A percentile compares a stretch with the other conserved stretches of the same genome.
These are phyloP conservation scores for Fusarium hainanense DNA, from an alignment of 2,329 filamentous ascomycete species.

Conservation along the genomic window DNA sequence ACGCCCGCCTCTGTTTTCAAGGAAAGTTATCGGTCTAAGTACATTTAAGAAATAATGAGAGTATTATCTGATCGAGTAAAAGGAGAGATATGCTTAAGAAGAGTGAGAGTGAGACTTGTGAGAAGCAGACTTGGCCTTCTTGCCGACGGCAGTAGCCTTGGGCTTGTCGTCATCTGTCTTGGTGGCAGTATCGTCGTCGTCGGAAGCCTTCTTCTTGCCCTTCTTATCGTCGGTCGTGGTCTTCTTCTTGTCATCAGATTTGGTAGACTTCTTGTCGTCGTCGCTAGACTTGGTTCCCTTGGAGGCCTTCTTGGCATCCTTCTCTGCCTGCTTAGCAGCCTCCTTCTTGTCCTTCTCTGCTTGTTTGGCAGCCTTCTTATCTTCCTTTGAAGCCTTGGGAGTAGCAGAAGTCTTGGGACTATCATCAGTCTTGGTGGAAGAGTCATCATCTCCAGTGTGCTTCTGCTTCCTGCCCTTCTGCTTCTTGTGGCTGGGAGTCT, in stretches of 20 bases:
- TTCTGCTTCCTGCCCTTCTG: conserved; percentile 6
- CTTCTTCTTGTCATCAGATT: no score
- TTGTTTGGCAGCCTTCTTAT: background rate
- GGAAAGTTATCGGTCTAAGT: background rate
- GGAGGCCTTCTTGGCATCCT: background rate
- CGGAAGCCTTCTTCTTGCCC: background rate
- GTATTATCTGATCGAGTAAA: background rate
- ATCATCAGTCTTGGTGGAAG: background rate
- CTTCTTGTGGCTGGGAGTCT: conserved; percentile 5
- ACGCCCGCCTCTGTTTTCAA: background rate
- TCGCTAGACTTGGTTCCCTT: background rate
- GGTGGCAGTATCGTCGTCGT: background rate
- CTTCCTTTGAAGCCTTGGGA: background rate
- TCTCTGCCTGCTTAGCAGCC: background rate
- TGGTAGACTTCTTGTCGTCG: no score
- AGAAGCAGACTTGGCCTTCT: background rate
- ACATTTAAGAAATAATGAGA: background rate
- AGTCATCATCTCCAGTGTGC: background rate
- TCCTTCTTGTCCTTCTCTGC: background rate
- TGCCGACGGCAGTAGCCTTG: background rate
- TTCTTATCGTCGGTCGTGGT: no score
- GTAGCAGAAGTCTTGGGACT: background rate
- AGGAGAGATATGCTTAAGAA: background rate
- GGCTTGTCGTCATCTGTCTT: background rate
- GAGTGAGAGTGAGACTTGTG: background rate